A percentile compares a stretch with the other conserved stretches of the same genome.
These are phyloP conservation scores for Phytophthora constricta DNA, from an alignment of 352 stramenopile genomes.

Conservation along the genomic window DNA sequence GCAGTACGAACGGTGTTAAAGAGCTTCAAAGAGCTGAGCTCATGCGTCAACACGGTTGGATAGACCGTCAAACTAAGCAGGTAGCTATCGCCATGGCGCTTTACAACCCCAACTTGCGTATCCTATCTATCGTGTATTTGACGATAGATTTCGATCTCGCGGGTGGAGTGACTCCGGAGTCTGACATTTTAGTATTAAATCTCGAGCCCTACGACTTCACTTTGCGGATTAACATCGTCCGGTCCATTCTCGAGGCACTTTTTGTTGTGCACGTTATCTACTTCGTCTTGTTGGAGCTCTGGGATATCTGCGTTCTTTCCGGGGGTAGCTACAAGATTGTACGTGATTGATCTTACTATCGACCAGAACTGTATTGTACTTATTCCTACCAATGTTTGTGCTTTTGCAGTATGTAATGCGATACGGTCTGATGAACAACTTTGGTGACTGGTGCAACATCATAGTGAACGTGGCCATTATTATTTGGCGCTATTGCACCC, in stretches of 20 bases:
- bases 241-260: conserved; percentile 50
- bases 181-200: conserved; percentile 60
- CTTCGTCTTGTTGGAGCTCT: conserved; percentile 67
- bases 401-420: conserved; percentile 57
- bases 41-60: conserved; percentile 62
- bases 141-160: conserved; percentile 66
- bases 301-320: conserved; percentile 70
- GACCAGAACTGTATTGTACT: no score
- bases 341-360: conserved; percentile 26
- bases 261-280: conserved; percentile 63
- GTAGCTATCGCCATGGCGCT: conserved; percentile 63
- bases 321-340: conserved; percentile 53
- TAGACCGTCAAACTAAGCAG: conserved; percentile 67
- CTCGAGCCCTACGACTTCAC: conserved; percentile 76
- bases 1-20: conserved; percentile 33
- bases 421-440: conserved; percentile 71
- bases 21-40: conserved; percentile 33
- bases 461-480: conserved; percentile 63
- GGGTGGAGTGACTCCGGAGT: conserved; percentile 51
- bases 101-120: conserved; percentile 69
- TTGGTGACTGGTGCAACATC: conserved; percentile 74
- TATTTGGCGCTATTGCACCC: conserved; percentile 62
- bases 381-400: not conserved
- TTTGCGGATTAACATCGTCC: conserved; percentile 50
- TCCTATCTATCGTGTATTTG: conserved; percentile 68